Conservation (phyloP, 2,329 filamentous ascomycete species). For the Boeremia lycopersici region DNA sequence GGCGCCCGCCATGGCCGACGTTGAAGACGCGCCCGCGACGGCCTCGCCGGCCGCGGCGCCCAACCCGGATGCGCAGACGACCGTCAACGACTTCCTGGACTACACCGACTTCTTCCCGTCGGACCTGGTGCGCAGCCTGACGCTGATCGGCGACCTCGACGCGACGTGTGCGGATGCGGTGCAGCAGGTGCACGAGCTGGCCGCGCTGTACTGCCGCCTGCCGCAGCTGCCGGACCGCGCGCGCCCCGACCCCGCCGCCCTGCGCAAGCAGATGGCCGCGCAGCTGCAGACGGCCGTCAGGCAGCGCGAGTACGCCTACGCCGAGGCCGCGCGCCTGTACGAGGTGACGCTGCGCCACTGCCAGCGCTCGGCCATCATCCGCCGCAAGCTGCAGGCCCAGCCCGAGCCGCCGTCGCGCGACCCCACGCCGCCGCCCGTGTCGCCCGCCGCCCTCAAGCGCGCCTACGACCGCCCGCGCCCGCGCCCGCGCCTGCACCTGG, state of each 20-base stretch:
- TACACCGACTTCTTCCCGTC: conserved; percentile 73
- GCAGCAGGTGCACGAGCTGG: conserved; percentile 55
- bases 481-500: conserved; percentile 39
- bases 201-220: conserved; percentile 56
- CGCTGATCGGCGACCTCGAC: conserved; percentile 63
- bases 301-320: conserved; percentile 61
- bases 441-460: conserved; percentile 47
- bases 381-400: conserved; percentile 65
- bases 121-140: conserved; percentile 67
- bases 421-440: conserved; percentile 59
- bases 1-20: conserved; percentile 42
- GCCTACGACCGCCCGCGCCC: conserved; percentile 34
- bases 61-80: conserved; percentile 69
- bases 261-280: conserved; percentile 63
- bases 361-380: conserved; percentile 63
- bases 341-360: conserved; percentile 64
- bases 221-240: conserved; percentile 56
- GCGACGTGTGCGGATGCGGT: conserved; percentile 51
- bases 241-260: conserved; percentile 50
- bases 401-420: conserved; percentile 66
- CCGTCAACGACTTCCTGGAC: conserved; percentile 70
- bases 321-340: conserved; percentile 62
- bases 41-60: conserved; percentile 47
- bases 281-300: conserved; percentile 61
- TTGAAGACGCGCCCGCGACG: conserved; percentile 41